These are phyloP conservation scores for Penicillium sp. DNA, from an alignment of 2,329 filamentous ascomycete species.

Conservation along the genomic window DNA sequence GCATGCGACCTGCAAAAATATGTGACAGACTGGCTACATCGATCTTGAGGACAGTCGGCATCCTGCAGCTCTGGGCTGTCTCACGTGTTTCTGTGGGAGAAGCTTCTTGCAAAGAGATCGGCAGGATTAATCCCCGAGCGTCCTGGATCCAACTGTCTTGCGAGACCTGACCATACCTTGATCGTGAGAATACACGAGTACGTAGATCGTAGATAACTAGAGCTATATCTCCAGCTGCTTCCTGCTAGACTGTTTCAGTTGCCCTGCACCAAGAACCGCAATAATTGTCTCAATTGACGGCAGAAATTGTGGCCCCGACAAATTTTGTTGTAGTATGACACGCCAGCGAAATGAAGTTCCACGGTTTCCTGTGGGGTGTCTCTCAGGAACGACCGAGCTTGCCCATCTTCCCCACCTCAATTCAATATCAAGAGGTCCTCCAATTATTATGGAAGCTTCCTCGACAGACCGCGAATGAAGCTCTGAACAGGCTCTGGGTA, in stretches of 20 bases:
- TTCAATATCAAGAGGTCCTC: conserved; percentile 9
- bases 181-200: neutral
- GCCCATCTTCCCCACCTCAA: conserved; percentile 14
- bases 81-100: conserved; percentile 12
- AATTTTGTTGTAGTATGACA: neutral
- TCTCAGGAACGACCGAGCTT: conserved; percentile 14
- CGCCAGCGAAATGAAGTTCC: conserved; percentile 5
- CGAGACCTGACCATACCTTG: neutral
- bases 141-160: conserved; percentile 3
- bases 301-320: neutral
- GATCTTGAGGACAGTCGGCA: neutral
- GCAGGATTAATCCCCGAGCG: conserved; percentile 9
- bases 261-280: neutral
- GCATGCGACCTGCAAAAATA: neutral
- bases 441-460: conserved; percentile 1
- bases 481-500: neutral
- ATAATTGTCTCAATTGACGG: neutral
- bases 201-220: too few relatives aligned
- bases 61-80: conserved; percentile 8
- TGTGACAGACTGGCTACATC: neutral
- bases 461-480: conserved; percentile 3
- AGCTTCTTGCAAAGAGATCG: conserved; percentile 13
- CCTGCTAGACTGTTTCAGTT: neutral
- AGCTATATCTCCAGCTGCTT: neutral
- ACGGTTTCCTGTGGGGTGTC: conserved; percentile 9